phyloP scores from a whole-genome alignment of 2,329 filamentous ascomycete species.

The Verticillium albo-atrum region DNA sequence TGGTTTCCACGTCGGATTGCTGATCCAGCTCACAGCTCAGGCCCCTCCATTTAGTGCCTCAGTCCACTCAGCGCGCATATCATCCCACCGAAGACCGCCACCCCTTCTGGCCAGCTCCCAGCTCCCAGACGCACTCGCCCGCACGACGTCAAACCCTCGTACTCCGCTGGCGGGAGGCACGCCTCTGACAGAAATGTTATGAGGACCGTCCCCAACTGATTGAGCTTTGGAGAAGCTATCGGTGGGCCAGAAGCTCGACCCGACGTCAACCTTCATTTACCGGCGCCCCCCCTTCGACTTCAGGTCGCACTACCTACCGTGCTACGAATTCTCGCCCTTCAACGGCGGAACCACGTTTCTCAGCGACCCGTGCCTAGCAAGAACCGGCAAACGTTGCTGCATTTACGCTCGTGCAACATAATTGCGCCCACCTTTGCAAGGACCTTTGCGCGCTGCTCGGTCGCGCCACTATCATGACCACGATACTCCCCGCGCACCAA shows the following conservation, averaged over 20 bases:
- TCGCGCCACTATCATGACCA: conserved; percentile 31
- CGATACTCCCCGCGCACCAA: conserved; percentile 32
- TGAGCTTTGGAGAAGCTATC: conserved; percentile 1
- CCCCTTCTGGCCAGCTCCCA: neutral
- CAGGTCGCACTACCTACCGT: neutral
- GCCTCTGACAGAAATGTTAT: neutral
- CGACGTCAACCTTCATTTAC: neutral
- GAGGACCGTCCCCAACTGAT: neutral
- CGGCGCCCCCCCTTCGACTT: neutral
- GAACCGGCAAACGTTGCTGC: neutral
- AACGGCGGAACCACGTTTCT: neutral
- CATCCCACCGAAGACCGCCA: neutral
- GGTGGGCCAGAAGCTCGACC: neutral
- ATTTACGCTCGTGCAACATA: neutral
- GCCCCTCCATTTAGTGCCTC: neutral
- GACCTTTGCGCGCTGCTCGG: neutral
- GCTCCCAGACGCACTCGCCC: neutral
- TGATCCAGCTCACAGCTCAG: neutral
- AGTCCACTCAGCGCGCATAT: neutral
- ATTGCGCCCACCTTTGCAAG: conserved; percentile 6
- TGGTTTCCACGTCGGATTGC: neutral
- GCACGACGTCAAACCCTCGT: too few relatives aligned
- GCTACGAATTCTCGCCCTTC: neutral
- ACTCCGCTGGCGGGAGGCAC: neutral
- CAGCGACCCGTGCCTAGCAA: neutral